Conservation (phyloP, 495 filamentous ascomycete genomes). For the Staphylotrichum longicolle region DNA sequence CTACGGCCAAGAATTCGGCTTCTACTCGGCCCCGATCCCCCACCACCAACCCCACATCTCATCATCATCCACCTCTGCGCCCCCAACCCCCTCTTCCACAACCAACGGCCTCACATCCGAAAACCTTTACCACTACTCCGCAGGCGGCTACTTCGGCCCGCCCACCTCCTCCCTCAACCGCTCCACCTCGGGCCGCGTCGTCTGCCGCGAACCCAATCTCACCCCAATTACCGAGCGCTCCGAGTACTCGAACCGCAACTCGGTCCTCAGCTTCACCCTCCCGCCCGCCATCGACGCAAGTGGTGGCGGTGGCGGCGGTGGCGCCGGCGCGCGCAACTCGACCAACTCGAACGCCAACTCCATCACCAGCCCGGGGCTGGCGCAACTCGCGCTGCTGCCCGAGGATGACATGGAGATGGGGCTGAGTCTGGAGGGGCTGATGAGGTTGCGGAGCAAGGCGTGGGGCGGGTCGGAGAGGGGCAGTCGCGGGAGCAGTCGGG, state of each 20-base stretch:
- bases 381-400: conserved; percentile 66
- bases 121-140: conserved; percentile 56
- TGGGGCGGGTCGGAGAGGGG: conserved; percentile 81
- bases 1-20: conserved; percentile 97
- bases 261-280: conserved; percentile 69
- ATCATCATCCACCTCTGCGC: conserved; percentile 7
- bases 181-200: conserved; percentile 59
- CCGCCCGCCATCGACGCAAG: conserved; percentile 44
- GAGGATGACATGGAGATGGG: conserved; percentile 52
- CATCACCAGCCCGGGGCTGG: conserved; percentile 52
- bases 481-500: conserved; percentile 54
- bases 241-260: conserved; percentile 94
- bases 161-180: conserved; percentile 57
- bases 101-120: conserved; percentile 33
- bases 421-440: conserved; percentile 67
- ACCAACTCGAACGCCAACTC: neutral
- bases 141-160: conserved; percentile 90
- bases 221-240: conserved; percentile 96
- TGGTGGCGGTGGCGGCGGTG: conserved; percentile 32
- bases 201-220: conserved; percentile 80
- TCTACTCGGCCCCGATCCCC: conserved; percentile 70
- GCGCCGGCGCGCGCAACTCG: conserved; percentile 28
- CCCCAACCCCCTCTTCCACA: conserved; percentile 25
- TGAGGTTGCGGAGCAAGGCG: conserved; percentile 68
- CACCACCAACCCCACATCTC: conserved; percentile 29